Base-by-base conservation (phyloP, 2,329 filamentous ascomycete genomes). In the Botrytis sinoallii region DNA sequence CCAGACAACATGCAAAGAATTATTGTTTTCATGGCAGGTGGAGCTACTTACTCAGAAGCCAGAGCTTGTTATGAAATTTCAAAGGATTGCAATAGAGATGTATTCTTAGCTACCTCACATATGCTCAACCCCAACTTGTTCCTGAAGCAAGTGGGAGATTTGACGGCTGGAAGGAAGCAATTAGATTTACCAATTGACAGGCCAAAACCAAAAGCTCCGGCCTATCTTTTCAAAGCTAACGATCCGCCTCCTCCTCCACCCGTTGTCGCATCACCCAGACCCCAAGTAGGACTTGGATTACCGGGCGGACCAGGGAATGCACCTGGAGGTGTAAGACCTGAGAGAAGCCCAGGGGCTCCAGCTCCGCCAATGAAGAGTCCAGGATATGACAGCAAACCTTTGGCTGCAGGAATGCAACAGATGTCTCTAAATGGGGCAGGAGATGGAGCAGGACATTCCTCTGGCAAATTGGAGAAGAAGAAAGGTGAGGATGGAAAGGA, bases 1-100 rank as follows among this genome's bases (percentile, higher is more conserved):
- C 89, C 86, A 75, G 95, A 98, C 81, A 97, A 95, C 77, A 90
- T 92, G 71, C 96, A 99, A 82, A 90, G 96, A 70, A 88, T 98
- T 71, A 93, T 99, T 74, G 91, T 98, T 25, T 98, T 97, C 81
- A 92, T 98, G 88, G 96, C 95, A 1, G 96, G 96, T 66, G 96
- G 96, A 63, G 96, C 96, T 32, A 98, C 96, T 0, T 97, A 95
- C 82, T 94, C 93, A 8, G 96, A 99, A 83, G 88, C 93, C 46
- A 90, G 96, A 42, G 88, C 91, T 20, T 99, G 96, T 84, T 98
- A 98, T 81, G 94, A 98, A 79, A 85, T 95, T 40, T 92, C 93
- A 3, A 88, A 90, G 70, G 85, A 90, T 68, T 90, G 90, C 65
- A 90, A 89, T 70, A 90, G 92, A 76, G 96, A 99, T 78, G 85